Conservation (phyloP, 1,284 basidiomycete genomes). For the Papiliotrema laurentii region DNA sequence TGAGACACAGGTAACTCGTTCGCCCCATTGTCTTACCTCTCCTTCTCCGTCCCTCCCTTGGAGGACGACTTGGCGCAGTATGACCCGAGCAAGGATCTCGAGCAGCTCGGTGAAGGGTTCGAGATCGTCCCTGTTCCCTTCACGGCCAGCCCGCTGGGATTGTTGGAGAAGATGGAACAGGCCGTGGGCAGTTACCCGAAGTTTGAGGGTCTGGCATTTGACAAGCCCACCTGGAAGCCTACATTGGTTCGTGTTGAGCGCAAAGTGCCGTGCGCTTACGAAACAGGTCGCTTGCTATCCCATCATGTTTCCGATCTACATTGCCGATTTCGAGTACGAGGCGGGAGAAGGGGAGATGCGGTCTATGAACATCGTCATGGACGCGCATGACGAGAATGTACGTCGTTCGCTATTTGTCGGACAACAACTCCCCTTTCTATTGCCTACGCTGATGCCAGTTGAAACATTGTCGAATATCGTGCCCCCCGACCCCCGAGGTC, state of each 20-base stretch:
- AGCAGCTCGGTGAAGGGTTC: slow-evolving; percentile 64
- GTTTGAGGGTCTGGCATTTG: slow-evolving; percentile 22
- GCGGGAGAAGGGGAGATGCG: slow-evolving; percentile 19
- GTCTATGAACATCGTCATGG: slow-evolving; percentile 35
- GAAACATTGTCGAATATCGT: neutral
- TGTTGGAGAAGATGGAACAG: slow-evolving; percentile 24
- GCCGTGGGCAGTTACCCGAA: slow-evolving; percentile 16
- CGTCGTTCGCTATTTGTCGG: slow-evolving; percentile 1
- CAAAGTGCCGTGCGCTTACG: neutral
- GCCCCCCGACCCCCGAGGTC: neutral
- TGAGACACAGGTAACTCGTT: slow-evolving; percentile 39
- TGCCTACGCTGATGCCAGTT: neutral
- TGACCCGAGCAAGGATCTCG: slow-evolving; percentile 42
- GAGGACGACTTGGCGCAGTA: slow-evolving; percentile 26
- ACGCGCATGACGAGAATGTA: slow-evolving; percentile 37
- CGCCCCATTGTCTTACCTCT: slow-evolving; percentile 44
- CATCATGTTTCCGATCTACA: slow-evolving; percentile 44
- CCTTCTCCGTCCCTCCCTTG: slow-evolving; percentile 36
- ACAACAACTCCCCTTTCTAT: too few species aligned
- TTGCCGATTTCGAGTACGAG: slow-evolving; percentile 40
- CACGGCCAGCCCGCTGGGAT: slow-evolving; percentile 36
- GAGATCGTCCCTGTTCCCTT: slow-evolving; percentile 57
- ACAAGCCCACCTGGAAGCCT: slow-evolving; percentile 31
- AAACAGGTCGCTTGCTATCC: slow-evolving; percentile 42
- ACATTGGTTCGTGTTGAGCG: slow-evolving; percentile 27